Conservation (phyloP, 345 rosid genomes). For the Kernera saxatilis region DNA sequence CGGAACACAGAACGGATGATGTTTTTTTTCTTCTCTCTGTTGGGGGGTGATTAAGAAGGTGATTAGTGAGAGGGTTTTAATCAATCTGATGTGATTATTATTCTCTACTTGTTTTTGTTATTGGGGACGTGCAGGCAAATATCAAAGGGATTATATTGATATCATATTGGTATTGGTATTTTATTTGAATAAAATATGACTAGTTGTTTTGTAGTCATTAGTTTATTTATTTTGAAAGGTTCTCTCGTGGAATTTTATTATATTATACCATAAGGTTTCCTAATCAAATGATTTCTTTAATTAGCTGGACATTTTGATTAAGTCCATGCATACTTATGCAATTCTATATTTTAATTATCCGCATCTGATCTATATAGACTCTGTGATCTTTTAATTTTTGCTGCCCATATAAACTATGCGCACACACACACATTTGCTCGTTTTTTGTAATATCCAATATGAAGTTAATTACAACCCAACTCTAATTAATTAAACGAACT, state of each 20-base stretch:
- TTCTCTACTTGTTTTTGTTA: slow-evolving; percentile 24
- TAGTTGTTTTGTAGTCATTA: slow-evolving; percentile 25
- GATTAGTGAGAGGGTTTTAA: slow-evolving; percentile 37
- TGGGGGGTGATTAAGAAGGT: slow-evolving; percentile 22
- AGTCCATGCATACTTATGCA: slow-evolving; percentile 34
- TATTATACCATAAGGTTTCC: slow-evolving; percentile 7
- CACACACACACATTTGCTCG: neutral
- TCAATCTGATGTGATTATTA: slow-evolving; percentile 28
- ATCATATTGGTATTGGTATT: slow-evolving; percentile 7
- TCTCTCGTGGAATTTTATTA: slow-evolving; percentile 25
- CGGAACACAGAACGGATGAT: neutral
- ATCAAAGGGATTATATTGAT: slow-evolving; percentile 19
- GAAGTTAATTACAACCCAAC: neutral
- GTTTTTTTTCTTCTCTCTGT: neutral
- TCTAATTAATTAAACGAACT: neutral
- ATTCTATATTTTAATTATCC: slow-evolving; percentile 3
- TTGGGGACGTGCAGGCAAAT: slow-evolving; percentile 42
- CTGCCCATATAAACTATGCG: neutral
- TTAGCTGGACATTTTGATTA: slow-evolving; percentile 35
- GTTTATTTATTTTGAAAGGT: slow-evolving; percentile 23
- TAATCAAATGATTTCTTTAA: slow-evolving; percentile 24
- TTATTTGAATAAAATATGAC: slow-evolving; percentile 20
- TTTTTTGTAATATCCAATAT: neutral
- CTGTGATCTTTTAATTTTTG: neutral
- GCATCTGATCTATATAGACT: slow-evolving; percentile 18